Evolutionary conservation across 495 filamentous ascomycete genomes (phyloP), one percentile per base, ranked within the genome.

Genomic region (Tuber magnatum): DNA sequence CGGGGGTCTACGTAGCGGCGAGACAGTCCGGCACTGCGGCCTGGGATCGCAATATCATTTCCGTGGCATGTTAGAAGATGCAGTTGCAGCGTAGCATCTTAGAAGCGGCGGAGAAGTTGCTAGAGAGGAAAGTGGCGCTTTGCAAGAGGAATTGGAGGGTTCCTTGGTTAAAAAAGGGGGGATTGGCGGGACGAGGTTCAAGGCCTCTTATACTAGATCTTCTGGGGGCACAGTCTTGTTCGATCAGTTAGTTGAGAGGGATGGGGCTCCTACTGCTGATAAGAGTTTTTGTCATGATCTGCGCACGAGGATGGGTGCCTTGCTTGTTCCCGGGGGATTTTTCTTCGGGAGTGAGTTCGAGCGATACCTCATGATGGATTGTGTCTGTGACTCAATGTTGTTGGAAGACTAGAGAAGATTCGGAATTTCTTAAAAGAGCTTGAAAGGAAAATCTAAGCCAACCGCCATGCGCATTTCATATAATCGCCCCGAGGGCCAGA

Each of bases 41-140:
- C 1, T 86, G 94, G 35, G 89, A 97, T 82, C 97, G 94, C 85
- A 95, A 93, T 6, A 92, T 90, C 18, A 97, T 96, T 78, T 92
- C 91, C 40, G 93, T 97, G 0, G 89, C 51, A 91, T 92, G 83
- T 85, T 97, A 24, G 93, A 94, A 83, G 93, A 97, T 81, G 87
- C 88, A 48, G 86, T 97, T 22, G 94, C 94, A 14, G 87, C 89
- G 69, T 94, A 89, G 93, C 94, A 1, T 85, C 96, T 6, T 87
- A 87, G 16, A 83, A 84, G 20, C 81, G 86, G 20, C 93, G n/a
- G 87, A 91, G 38, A 85, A 86, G 32, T 84, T 97, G 24, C 83
- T 97, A 38, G 82, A 81, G 24, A 86, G 93, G 0, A 97, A 97
- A 79, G 83, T 92, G 70, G 85, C 87, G 46, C 86, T 97, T 4